Percentiles rank a stretch among this genome's conserved stretches.
These are phyloP conservation scores for Camellia japonica DNA, from an alignment of 148 eudicot genomes.

Conservation along the genomic window DNA sequence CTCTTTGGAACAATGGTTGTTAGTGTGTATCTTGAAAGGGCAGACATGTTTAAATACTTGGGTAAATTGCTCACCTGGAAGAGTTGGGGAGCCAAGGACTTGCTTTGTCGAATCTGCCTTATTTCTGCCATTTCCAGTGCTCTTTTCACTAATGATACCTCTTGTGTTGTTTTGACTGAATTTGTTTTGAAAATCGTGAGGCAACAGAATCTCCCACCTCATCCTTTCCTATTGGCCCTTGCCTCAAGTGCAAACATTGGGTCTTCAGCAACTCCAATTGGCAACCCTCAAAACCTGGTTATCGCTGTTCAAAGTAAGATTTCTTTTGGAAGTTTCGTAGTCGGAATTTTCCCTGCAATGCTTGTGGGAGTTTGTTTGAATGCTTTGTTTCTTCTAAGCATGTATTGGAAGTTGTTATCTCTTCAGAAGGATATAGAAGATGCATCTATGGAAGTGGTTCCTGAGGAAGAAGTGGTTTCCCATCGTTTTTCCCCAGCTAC, in stretches of 20 bases:
- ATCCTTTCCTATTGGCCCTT: slow-evolving; percentile 77
- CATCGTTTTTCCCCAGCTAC: slow-evolving; percentile 62
- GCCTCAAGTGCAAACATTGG: slow-evolving; percentile 95
- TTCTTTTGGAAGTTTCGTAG: slow-evolving; percentile 17
- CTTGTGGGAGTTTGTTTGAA: slow-evolving; percentile 23
- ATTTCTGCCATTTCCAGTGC: slow-evolving; percentile 89
- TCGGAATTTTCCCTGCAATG: slow-evolving; percentile 27
- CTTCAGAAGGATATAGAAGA: slow-evolving; percentile 65
- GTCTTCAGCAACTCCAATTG: slow-evolving; percentile 58
- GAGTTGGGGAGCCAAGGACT: slow-evolving; percentile 73
- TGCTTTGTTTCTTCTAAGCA: slow-evolving; percentile 22
- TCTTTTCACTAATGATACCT: slow-evolving; percentile 81
- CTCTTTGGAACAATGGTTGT: slow-evolving; percentile 98
- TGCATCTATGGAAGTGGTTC: slow-evolving; percentile 42
- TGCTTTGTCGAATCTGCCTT: slow-evolving; percentile 69
- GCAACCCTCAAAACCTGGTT: slow-evolving; percentile 29
- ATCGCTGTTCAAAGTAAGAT: slow-evolving; percentile 22
- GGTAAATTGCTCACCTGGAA: slow-evolving; percentile 75
- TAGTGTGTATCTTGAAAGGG: slow-evolving; percentile 83
- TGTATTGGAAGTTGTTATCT: slow-evolving; percentile 78
- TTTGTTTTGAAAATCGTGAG: slow-evolving; percentile 77
- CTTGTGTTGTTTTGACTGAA: slow-evolving; percentile 84
- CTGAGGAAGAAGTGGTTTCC: slow-evolving; percentile 60
- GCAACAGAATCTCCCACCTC: slow-evolving; percentile 84
- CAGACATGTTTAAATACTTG: slow-evolving; percentile 83